Conservation (phyloP, 768 basidiomycete genomes). For the Mrakia blollopis region DNA sequence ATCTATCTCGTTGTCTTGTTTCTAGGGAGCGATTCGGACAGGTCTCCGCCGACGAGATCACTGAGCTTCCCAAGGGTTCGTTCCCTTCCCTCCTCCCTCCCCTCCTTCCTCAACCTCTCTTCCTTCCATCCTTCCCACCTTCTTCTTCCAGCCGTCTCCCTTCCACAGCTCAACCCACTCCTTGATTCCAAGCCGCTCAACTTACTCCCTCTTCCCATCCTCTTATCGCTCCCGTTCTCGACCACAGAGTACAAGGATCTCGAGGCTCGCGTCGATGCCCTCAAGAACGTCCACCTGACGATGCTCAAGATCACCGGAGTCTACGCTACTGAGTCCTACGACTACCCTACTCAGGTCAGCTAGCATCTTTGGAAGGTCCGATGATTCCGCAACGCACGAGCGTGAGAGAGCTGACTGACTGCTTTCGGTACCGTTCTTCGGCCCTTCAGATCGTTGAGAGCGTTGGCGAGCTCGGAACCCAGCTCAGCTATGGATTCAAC, state of each 20-base stretch:
- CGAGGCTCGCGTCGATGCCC: slow-evolving; percentile 88
- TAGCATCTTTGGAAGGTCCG: background rate
- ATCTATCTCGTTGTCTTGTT: background rate
- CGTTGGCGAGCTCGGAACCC: slow-evolving; percentile 39
- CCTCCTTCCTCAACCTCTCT: no score
- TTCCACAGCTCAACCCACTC: no score
- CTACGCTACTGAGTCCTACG: slow-evolving; percentile 75
- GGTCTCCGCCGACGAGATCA: slow-evolving; percentile 85
- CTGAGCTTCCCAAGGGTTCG: slow-evolving; percentile 80
- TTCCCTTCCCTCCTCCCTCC: background rate
- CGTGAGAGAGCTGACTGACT: background rate
- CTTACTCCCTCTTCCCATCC: background rate
- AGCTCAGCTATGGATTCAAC: slow-evolving; percentile 42
- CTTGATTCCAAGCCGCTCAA: slow-evolving; percentile 14
- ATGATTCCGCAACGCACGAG: no score
- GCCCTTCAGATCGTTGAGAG: slow-evolving; percentile 53
- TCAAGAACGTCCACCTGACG: slow-evolving; percentile 67
- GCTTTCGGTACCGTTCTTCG: no score
- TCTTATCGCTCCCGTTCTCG: slow-evolving; percentile 5
- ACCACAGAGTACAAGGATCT: slow-evolving; percentile 87
- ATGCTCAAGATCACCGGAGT: slow-evolving; percentile 82
- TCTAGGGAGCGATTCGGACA: slow-evolving; percentile 73
- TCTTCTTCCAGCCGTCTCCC: no score
- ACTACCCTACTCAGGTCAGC: slow-evolving; percentile 52
- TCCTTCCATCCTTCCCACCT: no score